Base-by-base conservation (phyloP, 208 protist species). In the Acanthamoeba triangularis region DNA sequence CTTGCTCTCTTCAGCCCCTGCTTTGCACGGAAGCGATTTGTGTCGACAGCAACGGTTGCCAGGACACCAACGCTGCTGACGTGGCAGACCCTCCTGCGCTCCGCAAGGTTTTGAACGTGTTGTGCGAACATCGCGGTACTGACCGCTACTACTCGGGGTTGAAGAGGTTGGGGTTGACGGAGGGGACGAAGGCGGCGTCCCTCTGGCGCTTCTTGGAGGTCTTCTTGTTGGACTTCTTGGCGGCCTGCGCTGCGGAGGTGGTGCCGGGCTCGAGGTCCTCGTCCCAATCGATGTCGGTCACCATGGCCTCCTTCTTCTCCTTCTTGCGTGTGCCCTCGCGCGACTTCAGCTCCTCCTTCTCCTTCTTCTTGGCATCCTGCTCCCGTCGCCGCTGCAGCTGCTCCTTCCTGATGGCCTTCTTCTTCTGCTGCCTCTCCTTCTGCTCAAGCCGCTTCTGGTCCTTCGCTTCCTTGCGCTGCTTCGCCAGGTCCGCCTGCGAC, bases 361-460 rank as follows among this genome's bases (percentile, higher is more conserved):
- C 69, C 69, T 78, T 78, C 69, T 78, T 78, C 69, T 78, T 78
- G 69, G 69, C 69, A 41, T 78, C 69, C n/a, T 41, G 18, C 35
- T 78, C 69, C 8, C 69, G 69, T 44, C 28, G 69, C 28, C 69
- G 69, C 69, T 78, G 69, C 33, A 78, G 30, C 69, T 78, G 69
- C 69, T 41, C n/a, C 35, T 41, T 78, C n/a, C 59, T 63, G 59
- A 78, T 78, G 18, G 13, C 69, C 69, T 78, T 78, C 30, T 78
- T 78, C 69, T 78, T 78, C 69, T 78, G 69, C 69, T 78, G 69
- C 33, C 69, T 33, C 30, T 78, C 69, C 69, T 37, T 78, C n/a
- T n/a, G 69, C 69, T 78, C 69, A 3, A 47, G 30, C 11, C 69
- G 69, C 69, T 78, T 78, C 30, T 78, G 13, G 18, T 78, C 69